Evolutionary conservation across 129 eudicot genomes (phyloP).

Genomic region (Flaveria bidentis): DNA sequence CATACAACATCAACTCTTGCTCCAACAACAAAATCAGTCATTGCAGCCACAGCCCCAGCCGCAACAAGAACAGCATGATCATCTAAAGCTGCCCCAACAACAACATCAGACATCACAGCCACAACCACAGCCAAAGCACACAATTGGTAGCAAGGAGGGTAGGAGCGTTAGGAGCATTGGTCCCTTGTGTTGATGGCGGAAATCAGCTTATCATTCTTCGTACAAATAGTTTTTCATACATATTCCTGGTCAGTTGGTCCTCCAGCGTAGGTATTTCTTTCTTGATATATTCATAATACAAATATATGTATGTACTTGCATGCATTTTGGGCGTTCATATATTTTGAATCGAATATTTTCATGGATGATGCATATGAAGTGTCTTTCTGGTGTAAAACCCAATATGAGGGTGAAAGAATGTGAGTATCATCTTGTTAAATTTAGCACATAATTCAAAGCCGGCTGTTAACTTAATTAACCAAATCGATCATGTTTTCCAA

Average conservation of each 20-base stretch:
- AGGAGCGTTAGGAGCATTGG: too few species aligned
- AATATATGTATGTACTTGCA: not conserved
- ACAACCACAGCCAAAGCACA: not conserved
- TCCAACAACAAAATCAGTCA: slow-evolving; percentile 14
- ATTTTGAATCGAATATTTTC: not conserved
- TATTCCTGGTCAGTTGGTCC: not conserved
- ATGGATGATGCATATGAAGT: not conserved
- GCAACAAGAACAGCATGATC: too few species aligned
- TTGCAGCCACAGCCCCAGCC: not conserved
- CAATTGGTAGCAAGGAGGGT: slow-evolving; percentile 20
- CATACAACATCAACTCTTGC: not conserved
- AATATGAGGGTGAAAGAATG: too few species aligned
- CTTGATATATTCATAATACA: not conserved
- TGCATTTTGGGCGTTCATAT: not conserved
- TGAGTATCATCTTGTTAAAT: too few species aligned
- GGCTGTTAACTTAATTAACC: too few species aligned
- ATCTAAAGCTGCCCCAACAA: too few species aligned
- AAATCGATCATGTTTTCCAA: too few species aligned
- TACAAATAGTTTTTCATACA: not conserved
- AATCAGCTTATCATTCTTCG: not conserved
- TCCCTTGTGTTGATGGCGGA: not conserved
- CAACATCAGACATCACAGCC: too few species aligned
- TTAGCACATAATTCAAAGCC: too few species aligned
- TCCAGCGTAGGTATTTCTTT: not conserved
- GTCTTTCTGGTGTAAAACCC: too few species aligned